Evolutionary conservation across 257 asterid genomes (phyloP).

Genomic region (Henckelia pumila): DNA sequence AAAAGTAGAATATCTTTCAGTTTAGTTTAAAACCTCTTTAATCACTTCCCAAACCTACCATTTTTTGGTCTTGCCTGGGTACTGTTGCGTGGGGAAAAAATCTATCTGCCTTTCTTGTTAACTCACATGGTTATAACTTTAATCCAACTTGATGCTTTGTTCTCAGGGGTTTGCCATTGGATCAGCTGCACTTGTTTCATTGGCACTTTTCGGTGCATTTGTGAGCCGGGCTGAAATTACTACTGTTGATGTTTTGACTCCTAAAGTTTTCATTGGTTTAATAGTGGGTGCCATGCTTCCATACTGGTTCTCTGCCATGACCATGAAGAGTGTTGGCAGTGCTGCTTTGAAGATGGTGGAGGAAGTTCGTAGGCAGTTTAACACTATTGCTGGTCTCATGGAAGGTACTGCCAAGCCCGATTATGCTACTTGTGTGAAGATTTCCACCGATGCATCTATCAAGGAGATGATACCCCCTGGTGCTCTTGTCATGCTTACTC

Average conservation of each 20-base stretch:
- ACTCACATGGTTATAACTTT: not conserved
- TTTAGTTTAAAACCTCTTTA: not conserved
- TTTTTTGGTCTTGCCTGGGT: no score
- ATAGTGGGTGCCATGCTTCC: constrained; percentile 94
- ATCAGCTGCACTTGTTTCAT: constrained; percentile 83
- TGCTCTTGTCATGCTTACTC: constrained; percentile 91
- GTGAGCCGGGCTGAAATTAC: constrained; percentile 79
- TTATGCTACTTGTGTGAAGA: constrained; percentile 82
- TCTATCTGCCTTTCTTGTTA: not conserved
- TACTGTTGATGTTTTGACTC: constrained; percentile 76
- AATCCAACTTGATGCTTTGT: constrained; percentile 1
- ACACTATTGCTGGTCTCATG: constrained; percentile 80
- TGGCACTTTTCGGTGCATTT: constrained; percentile 89
- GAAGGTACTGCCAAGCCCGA: constrained; percentile 79
- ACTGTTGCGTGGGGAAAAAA: no score
- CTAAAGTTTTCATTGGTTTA: constrained; percentile 79
- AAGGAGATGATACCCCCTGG: constrained; percentile 96
- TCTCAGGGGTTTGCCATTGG: constrained; percentile 89
- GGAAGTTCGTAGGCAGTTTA: constrained; percentile 83
- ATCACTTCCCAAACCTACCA: no score
- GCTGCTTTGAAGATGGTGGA: constrained; percentile 94
- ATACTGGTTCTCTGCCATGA: constrained; percentile 95
- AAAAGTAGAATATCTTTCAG: no score
- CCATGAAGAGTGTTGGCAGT: constrained; percentile 92
- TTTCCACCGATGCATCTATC: constrained; percentile 82